Evolutionary conservation across 345 rosid genomes (phyloP).

Genomic region (Theobroma cacao): DNA sequence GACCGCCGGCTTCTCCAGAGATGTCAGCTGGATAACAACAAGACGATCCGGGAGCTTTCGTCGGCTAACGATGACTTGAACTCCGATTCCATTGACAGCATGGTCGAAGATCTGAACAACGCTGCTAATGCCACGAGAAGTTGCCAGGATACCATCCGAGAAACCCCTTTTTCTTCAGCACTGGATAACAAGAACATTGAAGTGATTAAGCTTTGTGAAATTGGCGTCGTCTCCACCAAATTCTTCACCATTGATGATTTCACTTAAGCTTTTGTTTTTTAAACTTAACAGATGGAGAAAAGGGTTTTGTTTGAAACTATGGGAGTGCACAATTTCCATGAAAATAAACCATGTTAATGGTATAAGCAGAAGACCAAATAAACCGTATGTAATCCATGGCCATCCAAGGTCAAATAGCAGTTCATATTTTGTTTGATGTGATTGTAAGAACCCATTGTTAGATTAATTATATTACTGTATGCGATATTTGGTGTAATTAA

Average conservation of each 20-base stretch:
- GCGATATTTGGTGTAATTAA: too few relatives aligned
- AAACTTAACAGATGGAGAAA: too few relatives aligned
- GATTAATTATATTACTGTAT: too few relatives aligned
- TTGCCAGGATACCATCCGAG: neutral
- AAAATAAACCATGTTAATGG: too few relatives aligned
- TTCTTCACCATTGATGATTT: neutral
- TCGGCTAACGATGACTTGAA: slow-evolving; percentile 19
- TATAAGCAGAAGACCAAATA: too few relatives aligned
- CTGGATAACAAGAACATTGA: neutral
- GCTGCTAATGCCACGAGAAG: neutral
- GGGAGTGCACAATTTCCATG: too few relatives aligned
- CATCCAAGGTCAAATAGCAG: too few relatives aligned
- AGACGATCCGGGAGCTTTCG: neutral
- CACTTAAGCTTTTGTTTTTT: too few relatives aligned
- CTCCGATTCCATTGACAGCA: slow-evolving; percentile 2
- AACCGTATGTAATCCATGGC: too few relatives aligned
- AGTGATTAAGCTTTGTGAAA: slow-evolving; percentile 8
- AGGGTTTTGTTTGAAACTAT: neutral
- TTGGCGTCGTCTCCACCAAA: neutral
- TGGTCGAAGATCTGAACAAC: neutral
- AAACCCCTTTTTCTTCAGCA: neutral
- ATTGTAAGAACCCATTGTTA: too few relatives aligned
- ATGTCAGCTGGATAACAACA: slow-evolving; percentile 17
- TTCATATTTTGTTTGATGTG: too few relatives aligned
- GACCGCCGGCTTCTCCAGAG: slow-evolving; percentile 2